Conservation (phyloP, 495 filamentous ascomycete species). For the Haplographium delicatum region DNA sequence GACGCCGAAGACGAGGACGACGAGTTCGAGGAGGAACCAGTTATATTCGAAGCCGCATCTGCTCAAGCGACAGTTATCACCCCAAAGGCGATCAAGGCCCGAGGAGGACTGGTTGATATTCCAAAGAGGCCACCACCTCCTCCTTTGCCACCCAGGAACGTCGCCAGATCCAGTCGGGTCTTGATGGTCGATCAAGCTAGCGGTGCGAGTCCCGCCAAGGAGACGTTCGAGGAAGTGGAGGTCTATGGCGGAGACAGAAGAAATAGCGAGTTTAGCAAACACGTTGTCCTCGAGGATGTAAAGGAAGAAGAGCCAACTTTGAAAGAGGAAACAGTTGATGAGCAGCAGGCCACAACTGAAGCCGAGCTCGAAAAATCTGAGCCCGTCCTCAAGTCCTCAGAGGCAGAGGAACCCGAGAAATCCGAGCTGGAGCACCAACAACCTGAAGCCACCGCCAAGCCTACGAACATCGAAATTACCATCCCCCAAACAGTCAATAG, state of each 20-base stretch:
- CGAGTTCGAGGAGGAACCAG: slow-evolving; percentile 41
- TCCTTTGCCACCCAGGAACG: slow-evolving; percentile 21
- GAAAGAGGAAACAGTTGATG: no score
- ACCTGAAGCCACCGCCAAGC: no score
- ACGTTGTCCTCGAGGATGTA: no score
- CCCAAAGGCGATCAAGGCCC: slow-evolving; percentile 36
- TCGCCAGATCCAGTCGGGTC: slow-evolving; percentile 13
- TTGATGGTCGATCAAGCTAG: slow-evolving; percentile 20
- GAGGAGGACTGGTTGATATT: slow-evolving; percentile 65
- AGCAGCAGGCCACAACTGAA: no score
- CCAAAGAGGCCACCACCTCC: slow-evolving; percentile 65
- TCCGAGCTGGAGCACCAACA: no score
- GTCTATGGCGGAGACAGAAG: slow-evolving; percentile 7
- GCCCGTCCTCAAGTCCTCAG: no score
- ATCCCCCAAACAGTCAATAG: no score
- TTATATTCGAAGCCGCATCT: slow-evolving; percentile 46
- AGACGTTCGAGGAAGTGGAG: slow-evolving; percentile 22
- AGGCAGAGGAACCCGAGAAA: no score
- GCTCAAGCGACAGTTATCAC: slow-evolving; percentile 48
- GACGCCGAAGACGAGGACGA: slow-evolving; percentile 39
- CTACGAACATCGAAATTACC: no score
- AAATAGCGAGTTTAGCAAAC: no score
- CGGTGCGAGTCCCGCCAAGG: slow-evolving; percentile 7
- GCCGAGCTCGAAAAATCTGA: no score
- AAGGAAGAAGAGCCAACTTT: no score